Evolutionary conservation across 2,329 filamentous ascomycete genomes (phyloP).

Genomic region (Aurifilum marmelostoma): DNA sequence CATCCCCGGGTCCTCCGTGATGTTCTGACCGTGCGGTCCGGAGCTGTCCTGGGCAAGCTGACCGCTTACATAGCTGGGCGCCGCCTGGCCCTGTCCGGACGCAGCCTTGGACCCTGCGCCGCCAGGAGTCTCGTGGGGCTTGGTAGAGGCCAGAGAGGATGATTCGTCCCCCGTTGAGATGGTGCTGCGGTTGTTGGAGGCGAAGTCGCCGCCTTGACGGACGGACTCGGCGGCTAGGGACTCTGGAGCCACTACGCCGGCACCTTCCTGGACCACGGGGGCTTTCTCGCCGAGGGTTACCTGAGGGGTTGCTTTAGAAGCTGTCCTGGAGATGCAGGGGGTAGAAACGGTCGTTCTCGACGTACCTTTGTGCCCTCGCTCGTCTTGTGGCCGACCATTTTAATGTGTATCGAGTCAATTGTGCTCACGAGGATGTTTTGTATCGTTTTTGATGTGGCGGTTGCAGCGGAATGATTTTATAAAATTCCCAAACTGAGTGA

Average conservation of each 20-base stretch:
- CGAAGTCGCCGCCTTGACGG: slow-evolving; percentile 61
- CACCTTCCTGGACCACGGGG: slow-evolving; percentile 59
- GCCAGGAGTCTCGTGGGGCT: slow-evolving; percentile 11
- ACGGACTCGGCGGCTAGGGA: slow-evolving; percentile 79
- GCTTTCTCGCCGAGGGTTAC: slow-evolving; percentile 50
- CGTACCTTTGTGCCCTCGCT: slow-evolving; percentile 27
- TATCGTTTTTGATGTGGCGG: neutral
- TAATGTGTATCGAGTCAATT: neutral
- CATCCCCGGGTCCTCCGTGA: slow-evolving; percentile 35
- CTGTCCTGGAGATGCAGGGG: no score
- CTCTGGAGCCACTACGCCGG: slow-evolving; percentile 67
- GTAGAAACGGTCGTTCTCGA: neutral
- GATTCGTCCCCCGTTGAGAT: slow-evolving; percentile 2
- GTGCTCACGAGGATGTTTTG: neutral
- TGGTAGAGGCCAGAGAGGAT: neutral
- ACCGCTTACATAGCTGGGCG: slow-evolving; percentile 33
- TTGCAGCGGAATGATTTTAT: no score
- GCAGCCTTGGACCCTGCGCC: neutral
- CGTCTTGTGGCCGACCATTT: slow-evolving; percentile 25
- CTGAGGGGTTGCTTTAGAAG: slow-evolving; percentile 36
- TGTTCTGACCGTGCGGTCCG: slow-evolving; percentile 36
- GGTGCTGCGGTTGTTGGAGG: slow-evolving; percentile 59
- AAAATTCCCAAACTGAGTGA: no score
- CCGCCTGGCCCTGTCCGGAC: slow-evolving; percentile 28
- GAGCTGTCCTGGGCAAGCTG: slow-evolving; percentile 22